These are phyloP conservation scores for Nannochloris sp. DNA, from an alignment of 139 green algal species.

Conservation along the genomic window DNA sequence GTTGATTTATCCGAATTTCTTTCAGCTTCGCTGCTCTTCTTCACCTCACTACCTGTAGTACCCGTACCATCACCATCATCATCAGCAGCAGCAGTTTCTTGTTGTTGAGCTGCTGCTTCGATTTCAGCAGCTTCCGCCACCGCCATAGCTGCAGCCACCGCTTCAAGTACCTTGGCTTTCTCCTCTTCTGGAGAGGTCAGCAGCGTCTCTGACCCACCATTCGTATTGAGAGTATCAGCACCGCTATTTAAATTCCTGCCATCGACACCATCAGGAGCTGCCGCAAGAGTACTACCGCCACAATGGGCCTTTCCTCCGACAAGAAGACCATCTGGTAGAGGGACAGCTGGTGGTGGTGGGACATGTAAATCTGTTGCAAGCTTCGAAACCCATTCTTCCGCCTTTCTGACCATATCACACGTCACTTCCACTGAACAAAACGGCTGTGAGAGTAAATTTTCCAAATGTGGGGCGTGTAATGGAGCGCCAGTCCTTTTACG, in stretches of 20 bases:
- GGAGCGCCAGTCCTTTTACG: conserved; percentile 69
- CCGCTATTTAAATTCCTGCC: no score
- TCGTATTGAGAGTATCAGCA: no score
- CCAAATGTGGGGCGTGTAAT: conserved; percentile 55
- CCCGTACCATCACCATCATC: not conserved
- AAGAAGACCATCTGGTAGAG: not conserved
- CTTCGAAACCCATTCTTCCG: conserved; percentile 20
- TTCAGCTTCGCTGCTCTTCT: no score
- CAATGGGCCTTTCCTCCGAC: no score
- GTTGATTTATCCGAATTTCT: no score
- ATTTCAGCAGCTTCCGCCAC: not conserved
- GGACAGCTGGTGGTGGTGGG: not conserved
- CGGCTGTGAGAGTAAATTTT: conserved; percentile 64
- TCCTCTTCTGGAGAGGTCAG: not conserved
- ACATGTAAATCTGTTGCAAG: conserved; percentile 7
- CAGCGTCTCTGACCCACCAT: not conserved
- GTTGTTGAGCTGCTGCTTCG: not conserved
- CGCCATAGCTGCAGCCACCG: not conserved
- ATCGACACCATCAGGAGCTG: no score
- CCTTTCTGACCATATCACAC: conserved; percentile 34
- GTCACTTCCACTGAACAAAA: conserved; percentile 71
- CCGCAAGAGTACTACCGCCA: no score
- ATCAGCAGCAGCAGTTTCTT: not conserved
- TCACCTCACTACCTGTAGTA: no score
- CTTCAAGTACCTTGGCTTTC: not conserved